Conservation (phyloP, 1,139 yeast genomes). For the Suhomyces taliae region DNA sequence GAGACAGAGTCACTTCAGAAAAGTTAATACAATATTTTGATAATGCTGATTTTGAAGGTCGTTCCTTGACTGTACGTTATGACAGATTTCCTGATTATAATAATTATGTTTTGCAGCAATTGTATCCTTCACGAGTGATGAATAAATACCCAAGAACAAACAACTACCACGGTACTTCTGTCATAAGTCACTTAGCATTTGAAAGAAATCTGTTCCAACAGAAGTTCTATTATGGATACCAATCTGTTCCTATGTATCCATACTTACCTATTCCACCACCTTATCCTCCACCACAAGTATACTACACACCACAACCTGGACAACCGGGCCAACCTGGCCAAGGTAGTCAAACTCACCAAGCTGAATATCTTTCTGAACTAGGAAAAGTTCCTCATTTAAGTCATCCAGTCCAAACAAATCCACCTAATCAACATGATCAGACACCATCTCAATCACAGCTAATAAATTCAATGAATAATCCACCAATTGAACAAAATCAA, state of each 20-base stretch:
- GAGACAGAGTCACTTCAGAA: slow-evolving; percentile 48
- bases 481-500: too few species aligned
- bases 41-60: slow-evolving; percentile 54
- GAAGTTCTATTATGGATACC: slow-evolving; percentile 29
- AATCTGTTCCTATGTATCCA: neutral
- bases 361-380: too few species aligned
- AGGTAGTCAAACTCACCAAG: neutral
- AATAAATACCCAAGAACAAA: neutral
- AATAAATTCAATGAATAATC: too few species aligned
- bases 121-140: slow-evolving; percentile 16
- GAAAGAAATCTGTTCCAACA: slow-evolving; percentile 39
- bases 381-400: too few species aligned
- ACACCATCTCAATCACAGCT: too few species aligned
- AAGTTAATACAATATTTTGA: slow-evolving; percentile 52
- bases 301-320: neutral
- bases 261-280: slow-evolving; percentile 6
- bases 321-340: neutral
- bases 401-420: too few species aligned
- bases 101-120: slow-evolving; percentile 33
- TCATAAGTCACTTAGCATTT: slow-evolving; percentile 27
- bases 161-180: slow-evolving; percentile 11
- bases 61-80: slow-evolving; percentile 59
- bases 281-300: slow-evolving; percentile 1
- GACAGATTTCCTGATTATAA: slow-evolving; percentile 51
- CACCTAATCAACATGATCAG: too few species aligned